phyloP scores from a whole-genome alignment of 352 stramenopile genomes.

The Phytophthora palmivora region DNA sequence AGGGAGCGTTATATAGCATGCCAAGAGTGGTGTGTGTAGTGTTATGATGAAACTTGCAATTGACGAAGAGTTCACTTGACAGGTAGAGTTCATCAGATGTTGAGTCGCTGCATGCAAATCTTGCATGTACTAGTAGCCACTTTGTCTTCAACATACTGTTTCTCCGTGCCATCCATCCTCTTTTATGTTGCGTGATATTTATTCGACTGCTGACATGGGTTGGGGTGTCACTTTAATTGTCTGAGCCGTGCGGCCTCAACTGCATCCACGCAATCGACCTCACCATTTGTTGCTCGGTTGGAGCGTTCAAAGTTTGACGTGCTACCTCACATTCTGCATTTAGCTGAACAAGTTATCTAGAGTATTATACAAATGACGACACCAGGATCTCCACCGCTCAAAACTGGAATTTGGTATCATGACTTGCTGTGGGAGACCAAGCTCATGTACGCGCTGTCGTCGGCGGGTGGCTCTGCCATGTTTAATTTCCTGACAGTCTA shows the following conservation, averaged over 20 bases:
- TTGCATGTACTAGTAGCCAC: conserved; percentile 1
- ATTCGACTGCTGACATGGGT: conserved; percentile 3
- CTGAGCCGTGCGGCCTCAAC: conserved; percentile 17
- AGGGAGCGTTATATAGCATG: no score
- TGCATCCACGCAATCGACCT: conserved; percentile 25
- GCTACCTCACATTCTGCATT: conserved; percentile 8
- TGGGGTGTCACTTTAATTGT: conserved; percentile 6
- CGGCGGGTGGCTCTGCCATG: conserved; percentile 54
- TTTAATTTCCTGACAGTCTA: conserved; percentile 78
- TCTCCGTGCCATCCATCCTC: conserved; percentile 1
- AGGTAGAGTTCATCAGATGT: conserved; percentile 2
- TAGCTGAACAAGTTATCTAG: not conserved
- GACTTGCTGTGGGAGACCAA: conserved; percentile 60
- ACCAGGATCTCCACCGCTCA: conserved; percentile 8
- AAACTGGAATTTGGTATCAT: conserved; percentile 10
- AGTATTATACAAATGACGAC: conserved; percentile 3
- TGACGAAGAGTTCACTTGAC: not conserved
- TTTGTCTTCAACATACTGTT: conserved; percentile 1
- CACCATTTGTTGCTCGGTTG: not conserved
- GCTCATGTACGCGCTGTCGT: conserved; percentile 70
- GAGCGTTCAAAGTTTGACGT: not conserved
- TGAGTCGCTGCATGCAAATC: conserved; percentile 1
- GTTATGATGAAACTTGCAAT: no score
- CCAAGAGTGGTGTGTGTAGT: no score
- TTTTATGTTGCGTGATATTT: not conserved